Evolutionary conservation across 495 filamentous ascomycete genomes (phyloP), one percentile per base, ranked within the genome.

Genomic region (Lentithecium fluviatile): DNA sequence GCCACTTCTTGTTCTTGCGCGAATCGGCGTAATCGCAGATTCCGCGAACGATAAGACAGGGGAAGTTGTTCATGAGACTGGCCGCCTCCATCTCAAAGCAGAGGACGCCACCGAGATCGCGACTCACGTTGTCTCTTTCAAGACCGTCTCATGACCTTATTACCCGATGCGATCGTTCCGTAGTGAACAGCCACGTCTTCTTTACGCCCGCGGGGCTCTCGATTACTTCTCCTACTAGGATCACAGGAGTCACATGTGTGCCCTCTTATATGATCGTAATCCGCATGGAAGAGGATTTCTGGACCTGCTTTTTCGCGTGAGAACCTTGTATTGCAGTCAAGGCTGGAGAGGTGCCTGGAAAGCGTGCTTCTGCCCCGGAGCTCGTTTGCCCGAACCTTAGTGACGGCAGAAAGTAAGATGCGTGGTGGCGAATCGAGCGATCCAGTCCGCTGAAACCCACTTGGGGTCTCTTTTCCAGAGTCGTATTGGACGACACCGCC

Each of bases 401-500:
- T 10, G 0, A 74, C 32, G 5, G 64, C 69, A 2, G 25, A 21
- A 6, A 70, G 50, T 20, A 72, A 34, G 19, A 69, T 47, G n/a
- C 13, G 20, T 13, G 72, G 73, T 17, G 73, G 74, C 25, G 52
- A 19, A 17, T 62, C 58, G 5, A 76, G 56, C 34, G 43, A 65
- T 12, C 67, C 68, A 19, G 60, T 75, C 0, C 54, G 56, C 26
- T 62, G 45, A 23, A 69, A 70, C 24, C 54, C 48, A 24, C 48
- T 46, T 25, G 24, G 24, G 13, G 45, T 61, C 48, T 21, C 52
- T 55, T 52, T 65, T 56, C 32, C 71, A 25, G 71, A 52, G 57
- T 77, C 75, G 52, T 75, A 77, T 34, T 79, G 74, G 25, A 75
- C 29, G 0, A 78, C 72, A 1, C 71, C 76, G 8, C 66, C 66